Conservation (phyloP, 495 filamentous ascomycete species). For the Glarea lozoyensis region DNA sequence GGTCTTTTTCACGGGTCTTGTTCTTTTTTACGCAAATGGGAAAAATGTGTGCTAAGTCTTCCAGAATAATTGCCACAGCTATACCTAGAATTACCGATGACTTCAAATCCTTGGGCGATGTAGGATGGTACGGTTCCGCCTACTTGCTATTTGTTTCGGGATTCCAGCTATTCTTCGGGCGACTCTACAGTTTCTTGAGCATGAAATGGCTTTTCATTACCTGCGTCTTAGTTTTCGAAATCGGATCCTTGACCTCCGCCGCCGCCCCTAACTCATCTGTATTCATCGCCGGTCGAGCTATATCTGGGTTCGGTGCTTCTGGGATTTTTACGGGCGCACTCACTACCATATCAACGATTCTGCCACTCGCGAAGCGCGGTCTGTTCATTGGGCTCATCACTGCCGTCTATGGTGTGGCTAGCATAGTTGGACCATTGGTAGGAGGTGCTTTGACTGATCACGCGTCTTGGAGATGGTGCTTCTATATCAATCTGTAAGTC, state of each 20-base stretch:
- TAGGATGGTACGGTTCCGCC: conserved; percentile 43
- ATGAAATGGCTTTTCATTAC: not conserved
- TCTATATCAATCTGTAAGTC: conserved; percentile 65
- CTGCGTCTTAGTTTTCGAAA: not conserved
- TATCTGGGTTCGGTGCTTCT: conserved; percentile 41
- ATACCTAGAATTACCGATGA: conserved; percentile 41
- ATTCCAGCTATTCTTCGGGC: not conserved
- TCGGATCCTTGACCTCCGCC: not conserved
- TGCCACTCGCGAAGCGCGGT: not conserved
- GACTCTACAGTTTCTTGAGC: not conserved
- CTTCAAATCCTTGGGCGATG: conserved; percentile 34
- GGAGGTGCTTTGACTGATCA: conserved; percentile 51
- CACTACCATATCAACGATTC: not conserved
- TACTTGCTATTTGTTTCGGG: not conserved
- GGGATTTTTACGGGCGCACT: conserved; percentile 30
- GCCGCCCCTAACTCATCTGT: conserved; percentile 36
- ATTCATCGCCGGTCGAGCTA: conserved; percentile 45
- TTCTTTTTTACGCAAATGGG: too few relatives aligned
- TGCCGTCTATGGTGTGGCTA: conserved; percentile 8
- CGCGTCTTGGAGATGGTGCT: conserved; percentile 52
- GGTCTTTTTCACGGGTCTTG: too few relatives aligned
- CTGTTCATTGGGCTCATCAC: not conserved
- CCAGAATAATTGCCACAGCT: conserved; percentile 37
- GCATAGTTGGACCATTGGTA: conserved; percentile 44
- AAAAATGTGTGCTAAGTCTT: too few relatives aligned